Base-by-base conservation (phyloP, 352 stramenopile genomes). In the Peronospora belbahrii region DNA sequence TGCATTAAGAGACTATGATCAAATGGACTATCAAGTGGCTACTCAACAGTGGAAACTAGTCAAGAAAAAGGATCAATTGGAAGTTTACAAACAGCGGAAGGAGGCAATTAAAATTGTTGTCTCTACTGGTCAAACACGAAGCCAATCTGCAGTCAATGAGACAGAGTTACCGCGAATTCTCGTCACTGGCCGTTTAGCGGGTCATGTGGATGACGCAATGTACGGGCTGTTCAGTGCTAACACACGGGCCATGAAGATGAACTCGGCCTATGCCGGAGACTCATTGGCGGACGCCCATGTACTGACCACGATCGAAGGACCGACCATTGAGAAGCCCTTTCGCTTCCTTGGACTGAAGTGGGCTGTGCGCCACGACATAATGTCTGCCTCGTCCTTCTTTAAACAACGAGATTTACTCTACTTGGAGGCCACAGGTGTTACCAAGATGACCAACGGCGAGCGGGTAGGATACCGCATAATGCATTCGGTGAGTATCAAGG, bases 261-360 rank as follows among this genome's bases (percentile, higher is more conserved):
- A 79, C 17, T 67, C 60, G 10, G 67, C 70, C 3, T 82, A 80
- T 42, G 41, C 52, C 2, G 52, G 61, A 24, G 59, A 70, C 36
- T 36, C 52, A 0, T 22, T 78, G n/a, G 62, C 72, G 19, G 70
- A 82, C 44, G 67, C 65, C 0, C 51, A 66, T 10, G 65, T 85
- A 30, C 53, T 85, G 30, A 32, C 53, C 3, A 62, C 59, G 2
- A 56, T 85, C 6, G 43, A 80, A 20, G 15, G 36, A 0, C 67
- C 73, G 4, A 70, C 30, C 0, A 49, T 64, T 0, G 55, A 70
- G 10, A 41, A 85, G 14, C 73, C 73, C 1, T 80, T 80, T 48
- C 61, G 60, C 10, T 85, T 85, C 35, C 54, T 77, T 4, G 73
- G 73, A 5, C 47, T 85, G 44, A 85, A 85, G 45, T 82, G 73